Conservation (phyloP, 495 filamentous ascomycete species). For the Parathielavia appendiculata region DNA sequence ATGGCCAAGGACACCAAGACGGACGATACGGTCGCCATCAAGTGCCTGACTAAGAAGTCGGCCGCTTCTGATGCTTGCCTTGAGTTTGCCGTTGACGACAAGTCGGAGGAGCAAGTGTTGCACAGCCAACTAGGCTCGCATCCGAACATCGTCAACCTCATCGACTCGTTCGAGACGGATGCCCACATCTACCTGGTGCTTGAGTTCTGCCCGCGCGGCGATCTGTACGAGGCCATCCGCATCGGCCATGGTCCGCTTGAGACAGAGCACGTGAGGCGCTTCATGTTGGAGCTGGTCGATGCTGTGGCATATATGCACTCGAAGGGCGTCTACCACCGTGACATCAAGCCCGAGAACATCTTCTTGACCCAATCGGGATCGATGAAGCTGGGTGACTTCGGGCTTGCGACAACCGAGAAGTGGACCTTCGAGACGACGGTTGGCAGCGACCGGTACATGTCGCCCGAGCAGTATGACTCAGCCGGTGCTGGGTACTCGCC, state of each 20-base stretch:
- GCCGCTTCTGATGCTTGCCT: conserved; percentile 49
- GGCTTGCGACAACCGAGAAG: conserved; percentile 75
- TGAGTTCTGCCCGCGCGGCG: conserved; percentile 93
- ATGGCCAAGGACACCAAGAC: conserved; percentile 74
- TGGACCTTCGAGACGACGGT: conserved; percentile 90
- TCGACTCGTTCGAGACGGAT: conserved; percentile 88
- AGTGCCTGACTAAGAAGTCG: conserved; percentile 79
- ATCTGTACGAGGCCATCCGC: conserved; percentile 96
- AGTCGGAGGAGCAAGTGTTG: conserved; percentile 80
- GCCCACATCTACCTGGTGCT: conserved; percentile 86
- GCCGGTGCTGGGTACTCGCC: conserved; percentile 81
- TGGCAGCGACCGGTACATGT: conserved; percentile 98
- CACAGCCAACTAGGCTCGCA: conserved; percentile 74
- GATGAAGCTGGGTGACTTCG: conserved; percentile 97
- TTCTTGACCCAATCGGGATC: conserved; percentile 80
- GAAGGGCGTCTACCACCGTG: conserved; percentile 90
- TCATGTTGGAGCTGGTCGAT: conserved; percentile 91
- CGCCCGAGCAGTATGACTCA: conserved; percentile 93
- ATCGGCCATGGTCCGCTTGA: conserved; percentile 79
- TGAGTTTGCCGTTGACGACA: conserved; percentile 64
- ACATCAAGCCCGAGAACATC: conserved; percentile 99
- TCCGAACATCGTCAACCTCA: conserved; percentile 87
- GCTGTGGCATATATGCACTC: conserved; percentile 87
- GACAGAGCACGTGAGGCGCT: conserved; percentile 91
- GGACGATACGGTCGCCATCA: conserved; percentile 80